These are phyloP conservation scores for Mortierella sp. DNA, from an alignment of 371 early-diverging fungal genomes.

Conservation along the genomic window DNA sequence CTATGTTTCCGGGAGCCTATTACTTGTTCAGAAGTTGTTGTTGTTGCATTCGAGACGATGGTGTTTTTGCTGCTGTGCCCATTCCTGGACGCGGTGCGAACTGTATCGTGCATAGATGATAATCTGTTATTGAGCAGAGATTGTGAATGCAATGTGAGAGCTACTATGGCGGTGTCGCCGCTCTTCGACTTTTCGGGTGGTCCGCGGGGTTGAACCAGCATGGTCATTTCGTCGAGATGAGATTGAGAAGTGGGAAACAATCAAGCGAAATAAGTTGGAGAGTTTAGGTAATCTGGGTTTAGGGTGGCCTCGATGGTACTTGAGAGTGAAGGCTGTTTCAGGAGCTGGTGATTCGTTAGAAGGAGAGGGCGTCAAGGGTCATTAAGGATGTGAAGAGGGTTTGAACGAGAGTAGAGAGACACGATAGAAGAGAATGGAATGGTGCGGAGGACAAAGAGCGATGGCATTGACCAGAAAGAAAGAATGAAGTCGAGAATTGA, in stretches of 20 bases:
- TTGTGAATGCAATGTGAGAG: conserved; percentile 8
- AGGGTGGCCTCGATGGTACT: too few relatives aligned
- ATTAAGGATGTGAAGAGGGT: background rate
- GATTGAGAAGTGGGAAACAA: background rate
- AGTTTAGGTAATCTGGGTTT: background rate
- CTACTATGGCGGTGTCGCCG: background rate
- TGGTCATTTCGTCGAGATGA: conserved; percentile 19
- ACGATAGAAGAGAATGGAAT: background rate
- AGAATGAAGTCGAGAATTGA: background rate
- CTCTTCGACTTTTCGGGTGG: conserved; percentile 18
- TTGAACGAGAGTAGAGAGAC: background rate
- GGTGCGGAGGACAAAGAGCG: background rate
- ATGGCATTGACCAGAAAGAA: too few relatives aligned
- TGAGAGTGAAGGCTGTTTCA: too few relatives aligned
- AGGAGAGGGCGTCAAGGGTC: background rate
- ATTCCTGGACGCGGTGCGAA: background rate
- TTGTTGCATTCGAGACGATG: background rate
- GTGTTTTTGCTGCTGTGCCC: background rate
- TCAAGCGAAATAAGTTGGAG: background rate
- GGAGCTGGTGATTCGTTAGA: conserved; percentile 4
- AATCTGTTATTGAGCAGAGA: conserved; percentile 5
- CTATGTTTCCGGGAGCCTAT: too few relatives aligned
- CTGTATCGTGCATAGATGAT: conserved; percentile 8
- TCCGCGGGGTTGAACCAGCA: conserved; percentile 21
- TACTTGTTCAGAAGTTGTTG: too few relatives aligned